Conservation (phyloP, 2,329 filamentous ascomycete species). For the Triangularia verruculosa region DNA sequence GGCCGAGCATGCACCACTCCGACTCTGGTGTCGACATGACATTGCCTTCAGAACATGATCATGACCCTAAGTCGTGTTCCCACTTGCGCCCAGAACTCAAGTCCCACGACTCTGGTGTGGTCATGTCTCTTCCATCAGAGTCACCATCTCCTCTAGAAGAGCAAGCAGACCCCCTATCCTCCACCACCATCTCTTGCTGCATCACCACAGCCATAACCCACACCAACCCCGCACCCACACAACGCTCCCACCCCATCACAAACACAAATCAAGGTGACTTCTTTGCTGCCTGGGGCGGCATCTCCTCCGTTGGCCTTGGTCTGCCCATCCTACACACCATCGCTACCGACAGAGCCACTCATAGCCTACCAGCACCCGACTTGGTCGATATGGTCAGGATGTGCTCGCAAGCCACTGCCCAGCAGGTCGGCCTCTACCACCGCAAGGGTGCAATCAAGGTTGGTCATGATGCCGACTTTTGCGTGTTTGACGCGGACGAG, state of each 20-base stretch:
- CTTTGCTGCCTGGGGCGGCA: conserved; percentile 94
- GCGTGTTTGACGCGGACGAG: conserved; percentile 83
- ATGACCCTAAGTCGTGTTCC: background rate
- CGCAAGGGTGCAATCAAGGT: conserved; percentile 77
- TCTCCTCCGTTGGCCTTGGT: conserved; percentile 88
- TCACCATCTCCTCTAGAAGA: background rate
- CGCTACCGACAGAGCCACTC: conserved; percentile 57
- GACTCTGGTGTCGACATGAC: conserved; percentile 55
- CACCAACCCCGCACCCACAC: conserved; percentile 14
- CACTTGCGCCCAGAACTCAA: background rate
- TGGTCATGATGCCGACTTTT: conserved; percentile 87
- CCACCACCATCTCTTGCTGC: background rate
- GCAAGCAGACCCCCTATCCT: background rate
- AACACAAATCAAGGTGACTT: conserved; percentile 66
- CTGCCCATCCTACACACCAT: conserved; percentile 87
- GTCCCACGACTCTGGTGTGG: background rate
- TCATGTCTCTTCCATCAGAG: background rate
- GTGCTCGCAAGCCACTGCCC: conserved; percentile 82
- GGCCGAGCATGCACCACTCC: conserved; percentile 42
- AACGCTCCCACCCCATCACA: conserved; percentile 26
- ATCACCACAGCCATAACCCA: conserved; percentile 25
- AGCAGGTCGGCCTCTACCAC: conserved; percentile 79
- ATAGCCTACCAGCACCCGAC: conserved; percentile 40
- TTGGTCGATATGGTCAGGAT: conserved; percentile 79
- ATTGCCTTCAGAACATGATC: conserved; percentile 26